Evolutionary conservation across 768 basidiomycete species (phyloP), one percentile per base, ranked within the genome.

Genomic region (Cyclocybe cylindracea): DNA sequence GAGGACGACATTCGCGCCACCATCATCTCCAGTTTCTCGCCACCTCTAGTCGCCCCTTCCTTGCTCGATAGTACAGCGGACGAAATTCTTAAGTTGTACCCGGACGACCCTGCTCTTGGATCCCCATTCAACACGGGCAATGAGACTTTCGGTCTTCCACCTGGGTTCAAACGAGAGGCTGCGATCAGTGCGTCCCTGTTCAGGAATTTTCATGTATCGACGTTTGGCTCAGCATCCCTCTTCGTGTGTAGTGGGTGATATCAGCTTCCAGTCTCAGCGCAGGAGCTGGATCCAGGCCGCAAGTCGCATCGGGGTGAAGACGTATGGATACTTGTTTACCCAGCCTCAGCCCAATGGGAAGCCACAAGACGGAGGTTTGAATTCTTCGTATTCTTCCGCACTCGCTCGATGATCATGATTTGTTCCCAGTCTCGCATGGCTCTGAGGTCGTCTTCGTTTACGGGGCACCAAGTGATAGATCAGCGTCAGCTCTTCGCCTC

Each of bases 81-180:
- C 8, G 46, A 44, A 14, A 14, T 76, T 0, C 46, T 74, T 0
- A 40, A 69, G 10, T 56, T 74, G 1, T 79, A 79, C 53, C 76
- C 76, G 1, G 59, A 74, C 39, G 53, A 61, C 31, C 70, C 77
- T 18, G 60, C 73, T 5, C 44, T 64, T 14, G 78, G 78, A 2
- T 71, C 74, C 1, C 78, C 78, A 0, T 79, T 69, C 51, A 62
- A 62, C 4, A 78, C 76, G 3, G 75, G 77, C 2, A 66, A 70
- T 47, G 54, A 73, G 29, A 72, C 72, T 1, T 78, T 76, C 50
- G 76, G 75, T 0, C 51, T 72, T 11, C 48, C 51, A 10, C 24
- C 38, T 11, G 44, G 58, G 14, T 73, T 58, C 58, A 68, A 72
- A 51, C 66, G 67, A 10, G 50, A 51, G 8, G 46, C 70, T 0